phyloP scores from a whole-genome alignment of 495 filamentous ascomycete genomes.

The Neurospora terricola region DNA sequence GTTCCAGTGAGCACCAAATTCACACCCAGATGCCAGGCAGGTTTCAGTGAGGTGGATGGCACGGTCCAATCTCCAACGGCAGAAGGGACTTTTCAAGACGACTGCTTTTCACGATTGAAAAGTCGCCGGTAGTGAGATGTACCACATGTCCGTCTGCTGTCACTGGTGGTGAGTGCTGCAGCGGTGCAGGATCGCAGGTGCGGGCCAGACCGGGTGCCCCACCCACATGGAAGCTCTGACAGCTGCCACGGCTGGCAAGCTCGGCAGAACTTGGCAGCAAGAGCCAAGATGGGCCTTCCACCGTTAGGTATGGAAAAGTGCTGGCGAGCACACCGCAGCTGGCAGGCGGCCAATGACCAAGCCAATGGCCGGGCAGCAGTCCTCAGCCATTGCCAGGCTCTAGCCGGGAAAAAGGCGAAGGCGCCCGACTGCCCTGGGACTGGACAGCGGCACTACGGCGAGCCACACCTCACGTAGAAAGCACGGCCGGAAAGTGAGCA shows the following conservation, averaged over 20 bases:
- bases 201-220: neutral
- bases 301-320: neutral
- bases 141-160: neutral
- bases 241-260: neutral
- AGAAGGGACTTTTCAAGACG: neutral
- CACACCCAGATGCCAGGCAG: neutral
- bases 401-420: neutral
- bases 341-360: neutral
- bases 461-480: conserved; percentile 3
- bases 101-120: neutral
- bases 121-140: neutral
- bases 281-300: neutral
- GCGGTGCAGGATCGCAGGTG: neutral
- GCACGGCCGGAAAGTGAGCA: conserved; percentile 2
- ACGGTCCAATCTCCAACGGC: neutral
- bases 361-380: neutral
- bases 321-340: neutral
- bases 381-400: conserved; percentile 1
- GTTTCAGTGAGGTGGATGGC: neutral
- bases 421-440: neutral
- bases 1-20: neutral
- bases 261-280: neutral
- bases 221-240: neutral
- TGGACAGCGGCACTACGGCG: neutral
- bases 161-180: neutral